Percentiles rank a stretch among this genome's conserved stretches.
Evolutionary conservation across 805 yeast species (phyloP).

Genomic region (Candida palmyrensis): DNA sequence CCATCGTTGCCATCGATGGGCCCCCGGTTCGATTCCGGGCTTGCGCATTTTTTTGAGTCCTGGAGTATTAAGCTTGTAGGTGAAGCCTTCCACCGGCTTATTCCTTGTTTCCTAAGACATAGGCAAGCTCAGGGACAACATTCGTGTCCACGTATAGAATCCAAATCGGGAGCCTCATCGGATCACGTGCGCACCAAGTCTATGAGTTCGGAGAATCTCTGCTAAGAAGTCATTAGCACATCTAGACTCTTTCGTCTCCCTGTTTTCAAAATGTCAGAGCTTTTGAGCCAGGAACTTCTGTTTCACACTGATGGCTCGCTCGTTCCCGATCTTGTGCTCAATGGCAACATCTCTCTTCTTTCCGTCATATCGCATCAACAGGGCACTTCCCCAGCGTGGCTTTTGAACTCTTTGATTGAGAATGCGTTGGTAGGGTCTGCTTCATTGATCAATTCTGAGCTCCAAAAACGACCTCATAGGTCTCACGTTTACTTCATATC

Average conservation of each 20-base stretch:
- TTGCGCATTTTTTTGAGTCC: too few relatives aligned
- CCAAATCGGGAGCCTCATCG: too few relatives aligned
- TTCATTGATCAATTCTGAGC: constrained; percentile 32
- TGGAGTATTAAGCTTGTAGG: too few relatives aligned
- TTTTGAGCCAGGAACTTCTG: constrained; percentile 55
- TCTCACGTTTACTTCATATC: constrained; percentile 31
- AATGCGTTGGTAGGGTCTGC: constrained; percentile 44
- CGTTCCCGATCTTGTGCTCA: constrained; percentile 19
- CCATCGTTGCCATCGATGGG: too few relatives aligned
- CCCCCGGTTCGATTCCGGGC: too few relatives aligned
- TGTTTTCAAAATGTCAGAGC: not conserved
- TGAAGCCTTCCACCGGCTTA: too few relatives aligned
- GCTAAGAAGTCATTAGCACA: too few relatives aligned
- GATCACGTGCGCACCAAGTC: too few relatives aligned
- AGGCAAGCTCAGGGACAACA: too few relatives aligned
- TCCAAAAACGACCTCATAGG: constrained; percentile 15
- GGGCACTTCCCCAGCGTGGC: constrained; percentile 64
- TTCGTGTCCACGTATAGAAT: too few relatives aligned
- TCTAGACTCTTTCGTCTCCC: not conserved
- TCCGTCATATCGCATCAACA: constrained; percentile 28
- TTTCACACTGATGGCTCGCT: constrained; percentile 50
- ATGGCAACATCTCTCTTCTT: constrained; percentile 10
- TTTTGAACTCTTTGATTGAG: constrained; percentile 51
- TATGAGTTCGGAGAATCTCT: too few relatives aligned
- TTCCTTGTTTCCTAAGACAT: too few relatives aligned